These are phyloP conservation scores for Tulasnella sp. DNA, from an alignment of 768 basidiomycete species.

Conservation along the genomic window DNA sequence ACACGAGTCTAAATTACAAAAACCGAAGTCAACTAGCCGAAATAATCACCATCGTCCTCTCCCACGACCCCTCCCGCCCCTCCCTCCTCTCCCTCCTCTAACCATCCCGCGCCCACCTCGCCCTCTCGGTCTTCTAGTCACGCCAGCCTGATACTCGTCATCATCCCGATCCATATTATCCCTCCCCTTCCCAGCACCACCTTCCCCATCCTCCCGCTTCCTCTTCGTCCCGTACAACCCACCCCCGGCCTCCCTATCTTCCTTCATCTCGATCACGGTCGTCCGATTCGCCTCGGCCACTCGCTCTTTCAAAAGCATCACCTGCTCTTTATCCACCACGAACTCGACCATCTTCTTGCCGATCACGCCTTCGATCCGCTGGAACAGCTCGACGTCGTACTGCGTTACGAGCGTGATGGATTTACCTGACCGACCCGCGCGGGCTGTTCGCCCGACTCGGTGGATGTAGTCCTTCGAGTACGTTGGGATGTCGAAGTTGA, in stretches of 20 bases:
- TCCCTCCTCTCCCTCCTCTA: too few relatives aligned
- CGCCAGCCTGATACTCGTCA: constrained; percentile 85
- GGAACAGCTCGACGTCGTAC: constrained; percentile 94
- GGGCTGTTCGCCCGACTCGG: constrained; percentile 93
- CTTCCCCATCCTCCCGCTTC: constrained; percentile 44
- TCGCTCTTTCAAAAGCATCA: constrained; percentile 79
- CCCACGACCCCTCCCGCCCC: too few relatives aligned
- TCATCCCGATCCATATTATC: constrained; percentile 91
- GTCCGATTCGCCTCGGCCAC: constrained; percentile 75
- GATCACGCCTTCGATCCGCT: constrained; percentile 88
- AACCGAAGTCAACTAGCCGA: too few relatives aligned
- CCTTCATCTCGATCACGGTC: constrained; percentile 79
- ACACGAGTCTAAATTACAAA: too few relatives aligned
- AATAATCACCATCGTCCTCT: too few relatives aligned
- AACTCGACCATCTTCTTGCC: constrained; percentile 90
- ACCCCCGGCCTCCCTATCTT: constrained; percentile 55
- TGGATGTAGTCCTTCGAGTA: constrained; percentile 99
- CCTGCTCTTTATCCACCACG: constrained; percentile 82
- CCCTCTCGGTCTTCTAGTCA: constrained; percentile 49
- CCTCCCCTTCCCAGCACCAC: constrained; percentile 40
- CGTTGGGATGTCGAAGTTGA: constrained; percentile 96
- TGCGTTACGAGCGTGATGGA: constrained; percentile 97
- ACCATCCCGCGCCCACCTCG: too few relatives aligned
- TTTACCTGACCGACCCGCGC: constrained; percentile 96
- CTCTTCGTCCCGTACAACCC: constrained; percentile 46